Percentiles rank a stretch among this genome's conserved stretches.
These are phyloP conservation scores for Arachis stenosperma DNA, from an alignment of 306 rosid genomes.

Conservation along the genomic window DNA sequence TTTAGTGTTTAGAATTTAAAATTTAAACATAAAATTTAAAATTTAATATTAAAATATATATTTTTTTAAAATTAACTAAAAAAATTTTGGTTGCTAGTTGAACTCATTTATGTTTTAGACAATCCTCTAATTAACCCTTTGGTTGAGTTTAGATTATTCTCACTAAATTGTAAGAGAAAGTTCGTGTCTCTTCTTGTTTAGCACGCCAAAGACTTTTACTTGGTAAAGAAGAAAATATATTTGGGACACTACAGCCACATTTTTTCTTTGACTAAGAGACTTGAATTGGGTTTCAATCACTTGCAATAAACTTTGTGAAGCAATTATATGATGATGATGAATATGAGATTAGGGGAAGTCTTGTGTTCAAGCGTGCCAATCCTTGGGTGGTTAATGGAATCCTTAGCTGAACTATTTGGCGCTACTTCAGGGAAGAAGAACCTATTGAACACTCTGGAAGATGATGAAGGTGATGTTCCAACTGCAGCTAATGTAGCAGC, in stretches of 20 bases:
- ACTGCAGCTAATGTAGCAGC: constrained; percentile 19
- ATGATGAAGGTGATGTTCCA: constrained; percentile 9
- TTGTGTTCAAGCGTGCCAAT: constrained; percentile 1
- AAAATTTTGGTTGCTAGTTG: no score
- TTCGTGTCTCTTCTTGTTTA: not conserved
- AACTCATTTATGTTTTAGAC: no score
- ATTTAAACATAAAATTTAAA: no score
- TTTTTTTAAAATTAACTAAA: no score
- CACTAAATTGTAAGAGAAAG: no score
- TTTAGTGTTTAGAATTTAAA: no score
- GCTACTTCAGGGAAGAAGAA: not conserved
- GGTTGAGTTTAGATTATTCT: no score
- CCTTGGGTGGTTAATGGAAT: constrained; percentile 15
- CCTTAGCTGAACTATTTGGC: constrained; percentile 8
- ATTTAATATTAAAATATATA: no score
- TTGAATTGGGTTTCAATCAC: not conserved
- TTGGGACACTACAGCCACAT: not conserved
- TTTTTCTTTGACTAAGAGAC: not conserved
- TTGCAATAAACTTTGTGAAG: not conserved
- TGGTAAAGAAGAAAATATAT: not conserved
- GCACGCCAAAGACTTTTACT: constrained; percentile 11
- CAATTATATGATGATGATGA: not conserved
- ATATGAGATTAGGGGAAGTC: not conserved
- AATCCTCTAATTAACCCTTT: no score
- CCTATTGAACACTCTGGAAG: not conserved